These are phyloP conservation scores for Piper longum DNA, from an alignment of 164 flowering plant species.

Conservation along the genomic window DNA sequence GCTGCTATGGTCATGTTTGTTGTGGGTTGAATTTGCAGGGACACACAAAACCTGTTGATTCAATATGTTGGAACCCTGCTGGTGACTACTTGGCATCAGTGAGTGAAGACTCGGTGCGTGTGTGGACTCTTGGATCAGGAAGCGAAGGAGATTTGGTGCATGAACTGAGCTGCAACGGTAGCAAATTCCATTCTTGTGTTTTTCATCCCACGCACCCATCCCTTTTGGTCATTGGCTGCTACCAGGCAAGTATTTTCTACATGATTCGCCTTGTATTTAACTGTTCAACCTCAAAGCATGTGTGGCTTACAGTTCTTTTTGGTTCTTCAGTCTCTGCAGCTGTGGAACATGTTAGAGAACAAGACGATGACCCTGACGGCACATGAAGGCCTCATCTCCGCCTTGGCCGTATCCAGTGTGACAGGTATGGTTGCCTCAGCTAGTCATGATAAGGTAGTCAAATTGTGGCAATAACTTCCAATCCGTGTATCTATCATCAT, in stretches of 20 bases:
- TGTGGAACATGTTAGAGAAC: constrained; percentile 68
- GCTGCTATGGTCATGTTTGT: neutral
- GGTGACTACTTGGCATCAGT: constrained; percentile 68
- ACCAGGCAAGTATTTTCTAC: constrained; percentile 39
- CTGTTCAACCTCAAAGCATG: neutral
- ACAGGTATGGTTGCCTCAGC: constrained; percentile 64
- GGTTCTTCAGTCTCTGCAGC: constrained; percentile 44
- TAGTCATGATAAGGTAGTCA: constrained; percentile 62
- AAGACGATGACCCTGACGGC: constrained; percentile 62
- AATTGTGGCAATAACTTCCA: constrained; percentile 53
- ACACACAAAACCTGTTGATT: constrained; percentile 34
- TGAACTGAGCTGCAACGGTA: constrained; percentile 47
- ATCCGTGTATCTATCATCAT: neutral
- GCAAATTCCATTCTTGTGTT: constrained; percentile 44
- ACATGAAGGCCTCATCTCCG: constrained; percentile 46
- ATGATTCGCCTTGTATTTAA: no score
- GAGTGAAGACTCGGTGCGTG: constrained; percentile 61
- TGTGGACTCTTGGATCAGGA: constrained; percentile 53
- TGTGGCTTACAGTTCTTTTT: neutral
- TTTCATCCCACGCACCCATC: constrained; percentile 60
- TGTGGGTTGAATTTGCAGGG: constrained; percentile 28
- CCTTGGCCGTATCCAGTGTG: constrained; percentile 45
- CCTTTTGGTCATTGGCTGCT: constrained; percentile 52
- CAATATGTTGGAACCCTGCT: constrained; percentile 61
- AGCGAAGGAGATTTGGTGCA: constrained; percentile 46